A percentile compares a stretch with the other conserved stretches of the same genome.
phyloP scores from a whole-genome alignment of 1,284 basidiomycete genomes.

The Fomitopsis schrenkii region DNA sequence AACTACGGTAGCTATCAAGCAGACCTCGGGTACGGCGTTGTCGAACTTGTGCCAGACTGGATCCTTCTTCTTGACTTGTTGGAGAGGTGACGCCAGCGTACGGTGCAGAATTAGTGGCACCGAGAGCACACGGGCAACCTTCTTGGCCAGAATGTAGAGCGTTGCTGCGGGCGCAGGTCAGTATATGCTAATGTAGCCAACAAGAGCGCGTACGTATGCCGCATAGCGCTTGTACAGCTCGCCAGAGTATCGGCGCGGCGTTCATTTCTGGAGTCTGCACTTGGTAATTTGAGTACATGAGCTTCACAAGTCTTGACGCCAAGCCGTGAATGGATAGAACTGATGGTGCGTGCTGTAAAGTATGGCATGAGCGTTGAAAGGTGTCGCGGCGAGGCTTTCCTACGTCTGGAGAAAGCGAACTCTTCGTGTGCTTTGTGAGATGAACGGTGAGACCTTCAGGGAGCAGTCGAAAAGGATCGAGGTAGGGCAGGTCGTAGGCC shows the following conservation, averaged over 20 bases:
- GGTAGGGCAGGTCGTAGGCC: slow-evolving; percentile 74
- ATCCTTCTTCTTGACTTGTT: slow-evolving; percentile 34
- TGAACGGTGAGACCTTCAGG: slow-evolving; percentile 63
- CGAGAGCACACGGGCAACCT: slow-evolving; percentile 50
- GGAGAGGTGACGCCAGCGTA: slow-evolving; percentile 43
- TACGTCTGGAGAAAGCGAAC: slow-evolving; percentile 69
- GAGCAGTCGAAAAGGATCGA: slow-evolving; percentile 67
- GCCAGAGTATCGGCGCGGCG: slow-evolving; percentile 76
- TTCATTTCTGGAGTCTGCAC: slow-evolving; percentile 79
- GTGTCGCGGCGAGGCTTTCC: slow-evolving; percentile 16
- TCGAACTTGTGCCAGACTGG: slow-evolving; percentile 49
- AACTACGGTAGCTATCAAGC: slow-evolving; percentile 60
- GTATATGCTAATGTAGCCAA: not conserved
- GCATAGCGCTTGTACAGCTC: slow-evolving; percentile 64
- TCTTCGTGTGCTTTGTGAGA: slow-evolving; percentile 63
- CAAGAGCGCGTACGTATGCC: slow-evolving; percentile 64
- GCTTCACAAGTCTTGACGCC: slow-evolving; percentile 57
- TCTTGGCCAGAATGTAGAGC: slow-evolving; percentile 61
- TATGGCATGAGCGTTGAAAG: not conserved
- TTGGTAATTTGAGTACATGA: slow-evolving; percentile 48
- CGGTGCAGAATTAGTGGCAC: slow-evolving; percentile 60
- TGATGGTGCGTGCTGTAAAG: slow-evolving; percentile 56
- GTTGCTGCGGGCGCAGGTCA: slow-evolving; percentile 38
- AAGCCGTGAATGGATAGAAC: slow-evolving; percentile 55
- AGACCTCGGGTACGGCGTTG: slow-evolving; percentile 73